These are phyloP conservation scores for Daldinia childiae DNA, from an alignment of 495 filamentous ascomycete species.

Conservation along the genomic window DNA sequence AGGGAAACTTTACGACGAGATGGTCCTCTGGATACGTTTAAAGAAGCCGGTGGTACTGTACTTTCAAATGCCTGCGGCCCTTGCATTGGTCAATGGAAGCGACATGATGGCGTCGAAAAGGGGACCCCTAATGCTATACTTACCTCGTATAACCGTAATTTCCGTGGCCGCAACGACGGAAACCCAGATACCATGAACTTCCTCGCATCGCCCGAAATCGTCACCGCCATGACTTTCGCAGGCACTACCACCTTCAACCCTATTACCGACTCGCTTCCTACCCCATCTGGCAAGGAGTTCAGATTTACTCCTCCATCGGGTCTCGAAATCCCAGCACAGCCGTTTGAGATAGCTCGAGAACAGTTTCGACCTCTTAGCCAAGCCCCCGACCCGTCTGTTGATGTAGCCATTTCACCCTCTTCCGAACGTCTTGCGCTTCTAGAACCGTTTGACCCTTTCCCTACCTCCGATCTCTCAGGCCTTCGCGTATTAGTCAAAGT, in stretches of 20 bases:
- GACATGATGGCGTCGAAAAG: conserved; percentile 82
- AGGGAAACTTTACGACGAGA: conserved; percentile 91
- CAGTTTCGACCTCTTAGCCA: conserved; percentile 76
- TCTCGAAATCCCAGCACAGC: conserved; percentile 74
- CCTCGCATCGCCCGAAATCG: conserved; percentile 92
- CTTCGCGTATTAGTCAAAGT: conserved; percentile 92
- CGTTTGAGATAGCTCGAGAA: conserved; percentile 83
- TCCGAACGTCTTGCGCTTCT: conserved; percentile 89
- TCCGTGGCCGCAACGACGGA: conserved; percentile 95
- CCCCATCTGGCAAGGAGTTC: conserved; percentile 84
- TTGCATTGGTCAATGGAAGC: conserved; percentile 96
- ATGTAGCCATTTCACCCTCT: conserved; percentile 80
- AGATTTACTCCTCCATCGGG: conserved; percentile 85
- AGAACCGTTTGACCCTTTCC: conserved; percentile 91
- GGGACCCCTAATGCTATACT: conserved; percentile 94
- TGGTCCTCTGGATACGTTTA: conserved; percentile 84
- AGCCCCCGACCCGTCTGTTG: conserved; percentile 69
- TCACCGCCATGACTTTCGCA: conserved; percentile 94
- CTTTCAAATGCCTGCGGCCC: conserved; percentile 96
- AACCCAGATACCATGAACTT: conserved; percentile 98
- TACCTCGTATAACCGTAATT: conserved; percentile 98
- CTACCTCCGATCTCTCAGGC: conserved; percentile 72
- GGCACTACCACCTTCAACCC: conserved; percentile 97
- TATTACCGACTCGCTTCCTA: conserved; percentile 83
- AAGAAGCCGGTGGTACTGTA: conserved; percentile 84